A percentile compares a stretch with the other conserved stretches of the same genome.
Conservation (phyloP, 805 yeast genomes). For the Kodamaea kaohsiungensis region DNA sequence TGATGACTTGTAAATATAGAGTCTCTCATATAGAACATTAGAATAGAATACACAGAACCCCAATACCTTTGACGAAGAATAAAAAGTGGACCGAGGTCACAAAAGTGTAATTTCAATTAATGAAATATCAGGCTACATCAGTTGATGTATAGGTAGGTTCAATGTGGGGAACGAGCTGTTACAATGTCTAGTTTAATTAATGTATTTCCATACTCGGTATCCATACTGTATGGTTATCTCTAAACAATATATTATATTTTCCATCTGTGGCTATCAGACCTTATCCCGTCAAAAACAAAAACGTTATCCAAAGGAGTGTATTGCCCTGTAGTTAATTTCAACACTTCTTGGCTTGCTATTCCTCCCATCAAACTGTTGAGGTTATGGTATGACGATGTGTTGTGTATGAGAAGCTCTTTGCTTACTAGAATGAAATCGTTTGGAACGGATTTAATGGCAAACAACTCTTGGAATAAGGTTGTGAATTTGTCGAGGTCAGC, state of each 20-base stretch:
- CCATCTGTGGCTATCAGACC: constrained; percentile 48
- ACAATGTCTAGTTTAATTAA: too few relatives aligned
- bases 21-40: too few relatives aligned
- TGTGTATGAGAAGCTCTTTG: constrained; percentile 36
- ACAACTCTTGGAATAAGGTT: constrained; percentile 18
- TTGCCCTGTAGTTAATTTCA: constrained; percentile 76
- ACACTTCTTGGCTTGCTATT: constrained; percentile 77
- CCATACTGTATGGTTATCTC: background rate
- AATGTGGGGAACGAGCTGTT: too few relatives aligned
- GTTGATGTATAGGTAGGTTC: too few relatives aligned
- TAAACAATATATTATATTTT: constrained; percentile 21
- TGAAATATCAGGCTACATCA: too few relatives aligned
- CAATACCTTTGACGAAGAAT: too few relatives aligned
- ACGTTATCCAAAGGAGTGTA: constrained; percentile 76
- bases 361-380: constrained; percentile 79
- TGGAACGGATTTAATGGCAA: constrained; percentile 16
- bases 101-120: too few relatives aligned
- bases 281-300: constrained; percentile 71
- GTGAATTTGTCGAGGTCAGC: constrained; percentile 22
- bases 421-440: constrained; percentile 18
- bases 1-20: constrained; percentile 43
- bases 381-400: constrained; percentile 53
- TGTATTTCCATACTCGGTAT: too few relatives aligned
- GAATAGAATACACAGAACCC: too few relatives aligned
- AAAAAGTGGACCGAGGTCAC: too few relatives aligned